phyloP scores from a whole-genome alignment of 2,329 filamentous ascomycete species.

The Colletotrichum sp. region DNA sequence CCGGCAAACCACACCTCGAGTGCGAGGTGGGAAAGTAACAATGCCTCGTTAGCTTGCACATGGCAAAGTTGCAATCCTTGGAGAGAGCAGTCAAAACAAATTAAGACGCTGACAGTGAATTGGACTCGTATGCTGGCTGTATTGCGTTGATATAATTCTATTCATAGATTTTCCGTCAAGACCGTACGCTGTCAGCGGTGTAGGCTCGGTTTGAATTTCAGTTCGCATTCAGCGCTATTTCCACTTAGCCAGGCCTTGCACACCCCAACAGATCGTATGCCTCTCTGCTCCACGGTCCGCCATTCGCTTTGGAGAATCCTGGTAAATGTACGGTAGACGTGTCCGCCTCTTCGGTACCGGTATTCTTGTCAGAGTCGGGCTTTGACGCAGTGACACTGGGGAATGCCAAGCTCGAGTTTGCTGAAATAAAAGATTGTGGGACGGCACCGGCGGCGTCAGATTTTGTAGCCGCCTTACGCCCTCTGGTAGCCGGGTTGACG shows the following conservation, averaged over 20 bases:
- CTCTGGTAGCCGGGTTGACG: conserved; percentile 55
- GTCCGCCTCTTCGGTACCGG: not conserved
- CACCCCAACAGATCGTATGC: conserved; percentile 70
- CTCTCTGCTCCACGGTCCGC: conserved; percentile 73
- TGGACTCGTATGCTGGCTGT: not conserved
- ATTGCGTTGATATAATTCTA: not conserved
- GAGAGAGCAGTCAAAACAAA: not conserved
- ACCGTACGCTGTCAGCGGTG: not conserved
- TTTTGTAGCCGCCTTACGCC: conserved; percentile 57
- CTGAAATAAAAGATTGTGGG: conserved; percentile 46
- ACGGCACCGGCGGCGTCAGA: conserved; percentile 55
- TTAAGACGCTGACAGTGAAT: not conserved
- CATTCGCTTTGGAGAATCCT: conserved; percentile 54
- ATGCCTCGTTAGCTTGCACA: not conserved
- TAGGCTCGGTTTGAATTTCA: not conserved
- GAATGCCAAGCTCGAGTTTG: not conserved
- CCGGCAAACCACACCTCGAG: not conserved
- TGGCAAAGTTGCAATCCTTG: not conserved
- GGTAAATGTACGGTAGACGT: conserved; percentile 32
- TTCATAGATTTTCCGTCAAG: not conserved
- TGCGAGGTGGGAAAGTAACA: not conserved
- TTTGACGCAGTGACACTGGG: not conserved
- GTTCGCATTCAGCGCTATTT: conserved; percentile 3
- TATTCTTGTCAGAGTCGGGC: not conserved
- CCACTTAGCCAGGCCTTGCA: conserved; percentile 51